A percentile compares a stretch with the other conserved stretches of the same genome.
phyloP scores from a whole-genome alignment of 345 rosid genomes.

The Lagerstroemia speciosa region DNA sequence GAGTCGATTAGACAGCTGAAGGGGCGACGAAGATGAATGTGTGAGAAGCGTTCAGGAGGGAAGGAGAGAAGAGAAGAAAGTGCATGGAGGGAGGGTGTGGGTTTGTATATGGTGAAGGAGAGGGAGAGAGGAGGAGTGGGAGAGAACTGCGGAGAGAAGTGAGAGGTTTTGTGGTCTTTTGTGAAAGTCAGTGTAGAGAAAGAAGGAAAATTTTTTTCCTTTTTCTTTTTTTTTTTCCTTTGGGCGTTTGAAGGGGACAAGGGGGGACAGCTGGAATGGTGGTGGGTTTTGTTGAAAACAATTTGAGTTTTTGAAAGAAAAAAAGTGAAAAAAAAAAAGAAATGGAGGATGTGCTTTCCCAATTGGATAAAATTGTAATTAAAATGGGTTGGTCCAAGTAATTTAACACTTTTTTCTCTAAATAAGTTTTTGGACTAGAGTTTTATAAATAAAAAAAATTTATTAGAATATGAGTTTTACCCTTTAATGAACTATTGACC shows the following conservation, averaged over 20 bases:
- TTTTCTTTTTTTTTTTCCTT: neutral
- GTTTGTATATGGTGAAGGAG: neutral
- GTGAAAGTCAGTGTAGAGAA: neutral
- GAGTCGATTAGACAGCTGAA: too few relatives aligned
- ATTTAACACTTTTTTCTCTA: too few relatives aligned
- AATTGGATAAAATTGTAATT: too few relatives aligned
- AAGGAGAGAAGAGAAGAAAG: neutral
- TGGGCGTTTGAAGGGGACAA: conserved; percentile 15
- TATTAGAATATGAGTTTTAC: too few relatives aligned
- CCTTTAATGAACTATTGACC: too few relatives aligned
- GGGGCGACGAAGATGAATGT: too few relatives aligned
- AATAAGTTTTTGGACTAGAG: too few relatives aligned
- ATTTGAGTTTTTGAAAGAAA: conserved; percentile 1
- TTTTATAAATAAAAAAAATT: too few relatives aligned
- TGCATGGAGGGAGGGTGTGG: conserved; percentile 5
- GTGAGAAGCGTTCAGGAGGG: neutral
- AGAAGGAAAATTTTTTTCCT: conserved; percentile 1
- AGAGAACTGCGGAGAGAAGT: conserved; percentile 10
- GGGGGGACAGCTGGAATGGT: conserved; percentile 11
- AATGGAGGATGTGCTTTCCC: neutral
- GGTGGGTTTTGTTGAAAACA: neutral
- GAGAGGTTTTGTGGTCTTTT: conserved; percentile 1
- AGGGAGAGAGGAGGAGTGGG: neutral
- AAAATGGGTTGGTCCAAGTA: too few relatives aligned
- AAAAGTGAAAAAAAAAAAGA: neutral